A percentile compares a stretch with the other conserved stretches of the same genome.
Evolutionary conservation across 2,329 filamentous ascomycete species (phyloP).

Genomic region (Xylariaceae sp.): DNA sequence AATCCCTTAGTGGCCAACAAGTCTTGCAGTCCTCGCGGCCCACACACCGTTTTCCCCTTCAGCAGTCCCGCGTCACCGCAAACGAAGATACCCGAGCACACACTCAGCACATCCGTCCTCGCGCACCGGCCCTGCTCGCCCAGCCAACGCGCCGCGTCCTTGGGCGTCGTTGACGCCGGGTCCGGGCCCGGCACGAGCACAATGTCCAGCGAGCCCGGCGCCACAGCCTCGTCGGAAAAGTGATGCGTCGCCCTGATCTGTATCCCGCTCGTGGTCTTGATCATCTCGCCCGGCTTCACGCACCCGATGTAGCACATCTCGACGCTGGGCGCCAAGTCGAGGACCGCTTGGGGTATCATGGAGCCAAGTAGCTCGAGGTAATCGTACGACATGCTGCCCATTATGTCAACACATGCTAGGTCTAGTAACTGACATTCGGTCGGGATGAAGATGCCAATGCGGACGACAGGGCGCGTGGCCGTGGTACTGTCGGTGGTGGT

Average conservation of each 20-base stretch:
- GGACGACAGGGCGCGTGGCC: slow-evolving; percentile 23
- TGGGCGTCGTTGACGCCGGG: slow-evolving; percentile 22
- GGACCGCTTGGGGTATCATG: slow-evolving; percentile 32
- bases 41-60: slow-evolving; percentile 41
- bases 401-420: slow-evolving; percentile 45
- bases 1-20: slow-evolving; percentile 34
- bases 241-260: slow-evolving; percentile 38
- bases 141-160: slow-evolving; percentile 17
- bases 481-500: not conserved
- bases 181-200: slow-evolving; percentile 46
- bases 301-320: slow-evolving; percentile 44
- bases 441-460: slow-evolving; percentile 49
- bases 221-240: slow-evolving; percentile 40
- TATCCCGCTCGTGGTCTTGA: slow-evolving; percentile 36
- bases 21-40: slow-evolving; percentile 41
- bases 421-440: slow-evolving; percentile 44
- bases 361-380: slow-evolving; percentile 34
- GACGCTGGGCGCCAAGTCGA: slow-evolving; percentile 38
- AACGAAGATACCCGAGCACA: slow-evolving; percentile 45
- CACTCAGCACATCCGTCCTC: slow-evolving; percentile 41
- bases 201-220: slow-evolving; percentile 47
- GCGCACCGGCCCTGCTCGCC: slow-evolving; percentile 31
- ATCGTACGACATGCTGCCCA: slow-evolving; percentile 40
- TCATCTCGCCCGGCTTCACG: slow-evolving; percentile 27
- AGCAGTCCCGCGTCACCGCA: slow-evolving; percentile 46